Evolutionary conservation across 768 basidiomycete species (phyloP).

Genomic region (Hebeloma cylindrosporum): DNA sequence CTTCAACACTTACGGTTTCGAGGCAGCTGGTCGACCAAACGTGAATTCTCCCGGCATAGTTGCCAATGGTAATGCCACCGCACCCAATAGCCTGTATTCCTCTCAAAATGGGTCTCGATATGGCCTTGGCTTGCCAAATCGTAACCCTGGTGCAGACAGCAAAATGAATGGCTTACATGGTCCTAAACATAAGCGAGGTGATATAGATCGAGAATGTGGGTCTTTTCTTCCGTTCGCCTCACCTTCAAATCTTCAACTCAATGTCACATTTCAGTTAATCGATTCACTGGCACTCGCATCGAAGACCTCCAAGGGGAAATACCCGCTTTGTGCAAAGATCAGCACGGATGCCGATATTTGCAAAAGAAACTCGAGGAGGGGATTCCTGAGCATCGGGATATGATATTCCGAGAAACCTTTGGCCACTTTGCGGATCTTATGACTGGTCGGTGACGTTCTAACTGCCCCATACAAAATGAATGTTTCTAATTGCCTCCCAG

Average conservation of each 20-base stretch:
- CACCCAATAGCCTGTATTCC: slow-evolving; percentile 77
- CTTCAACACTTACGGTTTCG: slow-evolving; percentile 61
- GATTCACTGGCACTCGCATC: slow-evolving; percentile 92
- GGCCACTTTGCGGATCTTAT: slow-evolving; percentile 97
- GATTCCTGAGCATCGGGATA: slow-evolving; percentile 92
- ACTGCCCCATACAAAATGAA: slow-evolving; percentile 1
- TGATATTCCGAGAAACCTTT: slow-evolving; percentile 99
- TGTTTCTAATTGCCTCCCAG: slow-evolving; percentile 36
- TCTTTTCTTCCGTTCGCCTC: slow-evolving; percentile 4
- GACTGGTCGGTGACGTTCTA: slow-evolving; percentile 63
- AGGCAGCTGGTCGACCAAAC: slow-evolving; percentile 41
- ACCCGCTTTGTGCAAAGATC: slow-evolving; percentile 92
- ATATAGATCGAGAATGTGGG: slow-evolving; percentile 84
- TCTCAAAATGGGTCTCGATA: slow-evolving; percentile 73
- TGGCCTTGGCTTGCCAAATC: slow-evolving; percentile 60
- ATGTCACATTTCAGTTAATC: slow-evolving; percentile 65
- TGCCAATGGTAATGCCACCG: slow-evolving; percentile 41
- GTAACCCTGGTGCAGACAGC: slow-evolving; percentile 52
- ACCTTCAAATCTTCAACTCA: slow-evolving; percentile 6
- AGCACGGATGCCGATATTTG: slow-evolving; percentile 96
- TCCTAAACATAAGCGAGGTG: slow-evolving; percentile 92
- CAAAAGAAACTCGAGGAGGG: slow-evolving; percentile 99
- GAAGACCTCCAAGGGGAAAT: slow-evolving; percentile 98
- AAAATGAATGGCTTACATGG: slow-evolving; percentile 93
- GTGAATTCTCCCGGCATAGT: slow-evolving; percentile 21